Base-by-base conservation (phyloP, 495 filamentous ascomycete species). In the Schizothecium vesticola region DNA sequence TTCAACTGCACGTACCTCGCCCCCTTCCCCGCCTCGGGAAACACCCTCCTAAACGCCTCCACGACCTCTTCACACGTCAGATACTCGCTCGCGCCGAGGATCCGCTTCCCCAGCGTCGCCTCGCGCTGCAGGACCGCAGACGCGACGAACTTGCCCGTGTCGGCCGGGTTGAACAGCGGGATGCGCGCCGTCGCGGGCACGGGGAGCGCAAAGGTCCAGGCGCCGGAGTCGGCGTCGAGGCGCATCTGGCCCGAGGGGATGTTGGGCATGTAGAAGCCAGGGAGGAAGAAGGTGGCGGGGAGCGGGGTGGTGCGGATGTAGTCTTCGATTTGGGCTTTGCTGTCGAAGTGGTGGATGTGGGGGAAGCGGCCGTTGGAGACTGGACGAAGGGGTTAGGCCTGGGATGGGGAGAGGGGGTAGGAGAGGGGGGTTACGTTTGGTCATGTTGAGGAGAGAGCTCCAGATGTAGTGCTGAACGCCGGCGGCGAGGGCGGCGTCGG, bases 231-330 rank as follows among this genome's bases (percentile, higher is more conserved):
- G 23, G 76, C 73, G n/a, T 63, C 65, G 56, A 62, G 70, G 22
- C 70, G 71, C 66, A 77, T 74, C 62, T 69, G 72, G 13, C 67
- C 63, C 22, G 74, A 75, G 8, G 78, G 71, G 28, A 82, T 63
- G 71, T 86, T 87, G 68, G 77, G 78, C 87, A 88, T 89, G 79
- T 84, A 90, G 70, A 82, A 83, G 12, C 85, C 88, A 3, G 86
- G 82, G 43, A 86, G 69, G 70, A 89, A 81, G 72, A 85, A 89
- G 0, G 84, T 86, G 67, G 82, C 80, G 0, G 81, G 80, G n/a
- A 91, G 72, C 13, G 77, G 81, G 16, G 78, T 63, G 3, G 57
- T 21, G 43, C 81, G 78, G 65, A 88, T 83, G 74, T 90, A 89
- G n/a, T 84, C 74, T 61, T 86, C 88, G 10, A 90, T 80, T 4